A percentile compares a stretch with the other conserved stretches of the same genome.
Conservation (phyloP, 768 basidiomycete species). For the Pleurotus platypus region DNA sequence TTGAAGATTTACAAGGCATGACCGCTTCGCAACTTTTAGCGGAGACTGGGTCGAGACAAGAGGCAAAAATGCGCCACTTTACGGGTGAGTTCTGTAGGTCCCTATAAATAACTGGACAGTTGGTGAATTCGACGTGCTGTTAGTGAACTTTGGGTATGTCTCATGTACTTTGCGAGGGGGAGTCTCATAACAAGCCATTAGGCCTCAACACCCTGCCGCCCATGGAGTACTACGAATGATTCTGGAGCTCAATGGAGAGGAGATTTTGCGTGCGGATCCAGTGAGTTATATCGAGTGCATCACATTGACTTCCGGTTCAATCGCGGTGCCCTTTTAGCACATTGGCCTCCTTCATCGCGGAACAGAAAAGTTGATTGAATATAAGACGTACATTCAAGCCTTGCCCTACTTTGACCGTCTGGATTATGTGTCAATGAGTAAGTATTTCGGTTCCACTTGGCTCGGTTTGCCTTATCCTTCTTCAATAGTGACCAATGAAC, state of each 20-base stretch:
- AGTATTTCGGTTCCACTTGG: slow-evolving; percentile 23
- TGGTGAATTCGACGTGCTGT: neutral
- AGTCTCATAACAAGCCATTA: slow-evolving; percentile 19
- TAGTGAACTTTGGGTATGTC: slow-evolving; percentile 93
- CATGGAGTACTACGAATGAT: slow-evolving; percentile 98
- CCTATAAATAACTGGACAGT: neutral
- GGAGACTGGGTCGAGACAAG: slow-evolving; percentile 67
- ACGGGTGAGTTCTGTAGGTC: slow-evolving; percentile 56
- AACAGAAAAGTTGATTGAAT: slow-evolving; percentile 98
- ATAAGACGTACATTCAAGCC: slow-evolving; percentile 97
- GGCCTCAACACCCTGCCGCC: slow-evolving; percentile 97
- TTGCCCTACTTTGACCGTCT: slow-evolving; percentile 98
- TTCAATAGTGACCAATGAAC: slow-evolving; percentile 90
- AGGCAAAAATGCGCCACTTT: slow-evolving; percentile 87
- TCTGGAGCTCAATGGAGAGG: slow-evolving; percentile 95
- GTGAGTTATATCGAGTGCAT: slow-evolving; percentile 35
- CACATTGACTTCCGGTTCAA: neutral
- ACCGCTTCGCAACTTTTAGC: slow-evolving; percentile 75
- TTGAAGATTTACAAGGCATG: slow-evolving; percentile 84
- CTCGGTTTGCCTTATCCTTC: neutral
- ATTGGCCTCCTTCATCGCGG: slow-evolving; percentile 96
- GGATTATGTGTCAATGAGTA: slow-evolving; percentile 99
- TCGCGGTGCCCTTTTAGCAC: slow-evolving; percentile 48
- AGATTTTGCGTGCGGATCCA: slow-evolving; percentile 83
- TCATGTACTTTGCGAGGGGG: neutral